A percentile compares a stretch with the other conserved stretches of the same genome.
Evolutionary conservation across 345 rosid genomes (phyloP).

Genomic region (Hypericum perforatum): DNA sequence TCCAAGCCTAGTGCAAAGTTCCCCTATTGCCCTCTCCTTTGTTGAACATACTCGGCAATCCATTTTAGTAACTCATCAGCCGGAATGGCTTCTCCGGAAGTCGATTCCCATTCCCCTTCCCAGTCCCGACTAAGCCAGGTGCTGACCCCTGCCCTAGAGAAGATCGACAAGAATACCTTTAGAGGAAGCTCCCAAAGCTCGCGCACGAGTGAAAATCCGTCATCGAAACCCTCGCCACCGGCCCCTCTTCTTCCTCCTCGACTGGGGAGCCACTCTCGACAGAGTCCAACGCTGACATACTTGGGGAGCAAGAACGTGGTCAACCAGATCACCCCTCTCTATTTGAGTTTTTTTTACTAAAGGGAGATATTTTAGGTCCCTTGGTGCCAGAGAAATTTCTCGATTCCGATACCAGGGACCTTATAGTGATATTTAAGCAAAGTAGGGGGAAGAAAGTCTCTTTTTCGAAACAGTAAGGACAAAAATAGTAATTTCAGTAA

Average conservation of each 20-base stretch:
- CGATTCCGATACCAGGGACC: no score
- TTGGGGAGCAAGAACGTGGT: slow-evolving; percentile 81
- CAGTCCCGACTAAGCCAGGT: slow-evolving; percentile 73
- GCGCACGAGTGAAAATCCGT: slow-evolving; percentile 91
- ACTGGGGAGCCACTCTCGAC: slow-evolving; percentile 18
- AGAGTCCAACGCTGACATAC: slow-evolving; percentile 50
- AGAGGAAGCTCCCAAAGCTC: slow-evolving; percentile 95
- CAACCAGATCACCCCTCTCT: slow-evolving; percentile 92
- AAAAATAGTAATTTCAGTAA: no score
- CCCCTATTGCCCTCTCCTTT: slow-evolving; percentile 7
- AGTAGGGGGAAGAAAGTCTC: no score
- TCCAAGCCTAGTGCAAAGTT: no score
- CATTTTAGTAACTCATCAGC: slow-evolving; percentile 23
- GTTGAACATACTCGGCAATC: slow-evolving; percentile 32
- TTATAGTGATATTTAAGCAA: no score
- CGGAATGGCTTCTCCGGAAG: slow-evolving; percentile 99
- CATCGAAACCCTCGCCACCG: slow-evolving; percentile 48
- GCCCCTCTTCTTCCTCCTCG: slow-evolving; percentile 48
- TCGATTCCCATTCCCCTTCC: no score
- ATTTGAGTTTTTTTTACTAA: no score
- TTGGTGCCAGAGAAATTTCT: no score
- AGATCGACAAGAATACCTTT: slow-evolving; percentile 87
- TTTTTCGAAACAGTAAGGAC: no score
- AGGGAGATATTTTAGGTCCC: no score
- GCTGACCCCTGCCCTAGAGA: slow-evolving; percentile 69